Evolutionary conservation across 2,329 filamentous ascomycete genomes (phyloP).

Genomic region (Cytospora paraplurivora): DNA sequence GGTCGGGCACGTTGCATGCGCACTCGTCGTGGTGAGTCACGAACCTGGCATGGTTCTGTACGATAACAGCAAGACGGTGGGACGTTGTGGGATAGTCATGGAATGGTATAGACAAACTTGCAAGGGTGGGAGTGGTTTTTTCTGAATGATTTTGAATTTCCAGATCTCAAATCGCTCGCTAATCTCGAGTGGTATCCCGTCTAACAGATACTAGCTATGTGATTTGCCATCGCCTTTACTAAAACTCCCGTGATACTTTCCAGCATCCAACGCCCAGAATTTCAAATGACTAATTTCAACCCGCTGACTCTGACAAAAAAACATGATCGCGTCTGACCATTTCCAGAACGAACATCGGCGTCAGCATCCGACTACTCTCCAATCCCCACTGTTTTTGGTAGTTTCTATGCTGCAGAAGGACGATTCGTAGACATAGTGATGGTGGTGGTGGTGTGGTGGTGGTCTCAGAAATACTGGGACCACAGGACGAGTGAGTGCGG

Average conservation of each 20-base stretch:
- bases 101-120: too few species aligned
- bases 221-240: neutral
- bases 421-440: neutral
- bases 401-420: neutral
- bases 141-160: too few species aligned
- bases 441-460: conserved; percentile 1
- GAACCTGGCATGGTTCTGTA: too few species aligned
- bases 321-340: neutral
- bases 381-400: conserved; percentile 7
- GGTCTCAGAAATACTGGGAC: neutral
- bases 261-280: neutral
- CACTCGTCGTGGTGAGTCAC: too few species aligned
- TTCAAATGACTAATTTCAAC: neutral
- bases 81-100: too few species aligned
- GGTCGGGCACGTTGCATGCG: too few species aligned
- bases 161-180: too few species aligned
- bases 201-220: neutral
- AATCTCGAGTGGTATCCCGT: neutral
- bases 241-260: neutral
- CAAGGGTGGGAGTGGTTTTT: too few species aligned
- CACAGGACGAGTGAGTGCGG: neutral
- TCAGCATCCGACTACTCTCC: neutral
- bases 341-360: neutral
- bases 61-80: too few species aligned
- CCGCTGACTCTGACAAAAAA: neutral